phyloP scores from a whole-genome alignment of 2,329 filamentous ascomycete genomes.

The Monilinia polystroma region DNA sequence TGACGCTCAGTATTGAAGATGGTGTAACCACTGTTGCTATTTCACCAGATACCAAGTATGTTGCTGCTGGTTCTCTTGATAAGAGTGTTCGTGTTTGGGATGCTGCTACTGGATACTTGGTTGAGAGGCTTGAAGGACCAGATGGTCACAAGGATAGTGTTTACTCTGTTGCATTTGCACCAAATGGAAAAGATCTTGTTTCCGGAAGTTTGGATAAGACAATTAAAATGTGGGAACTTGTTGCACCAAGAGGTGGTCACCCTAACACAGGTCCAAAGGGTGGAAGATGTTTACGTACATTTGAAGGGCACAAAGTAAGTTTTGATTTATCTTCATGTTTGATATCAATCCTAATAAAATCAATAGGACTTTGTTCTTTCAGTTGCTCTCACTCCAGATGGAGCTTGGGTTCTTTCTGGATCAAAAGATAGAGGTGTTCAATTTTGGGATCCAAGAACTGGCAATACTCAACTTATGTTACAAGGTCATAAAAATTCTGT shows the following conservation, averaged over 20 bases:
- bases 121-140: conserved; percentile 88
- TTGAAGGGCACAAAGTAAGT: conserved; percentile 89
- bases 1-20: conserved; percentile 90
- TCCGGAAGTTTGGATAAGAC: conserved; percentile 96
- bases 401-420: conserved; percentile 92
- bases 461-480: conserved; percentile 94
- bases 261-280: conserved; percentile 70
- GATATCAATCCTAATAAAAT: conserved; percentile 27
- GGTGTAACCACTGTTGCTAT: conserved; percentile 97
- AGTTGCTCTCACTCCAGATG: conserved; percentile 91
- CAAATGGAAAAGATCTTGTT: conserved; percentile 88
- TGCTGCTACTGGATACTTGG: conserved; percentile 76
- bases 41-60: conserved; percentile 89
- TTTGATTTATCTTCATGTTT: background rate
- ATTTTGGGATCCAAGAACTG: conserved; percentile 96
- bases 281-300: conserved; percentile 93
- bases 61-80: conserved; percentile 91
- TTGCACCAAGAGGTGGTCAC: conserved; percentile 64
- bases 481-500: conserved; percentile 99
- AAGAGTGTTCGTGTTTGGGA: conserved; percentile 99
- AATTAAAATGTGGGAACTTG: conserved; percentile 98
- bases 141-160: conserved; percentile 97
- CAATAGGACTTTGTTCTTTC: conserved; percentile 89
- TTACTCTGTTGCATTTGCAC: conserved; percentile 94
- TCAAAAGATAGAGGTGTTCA: conserved; percentile 97